These are phyloP conservation scores for Penicillium flavigenum DNA, from an alignment of 495 filamentous ascomycete species.

Conservation along the genomic window DNA sequence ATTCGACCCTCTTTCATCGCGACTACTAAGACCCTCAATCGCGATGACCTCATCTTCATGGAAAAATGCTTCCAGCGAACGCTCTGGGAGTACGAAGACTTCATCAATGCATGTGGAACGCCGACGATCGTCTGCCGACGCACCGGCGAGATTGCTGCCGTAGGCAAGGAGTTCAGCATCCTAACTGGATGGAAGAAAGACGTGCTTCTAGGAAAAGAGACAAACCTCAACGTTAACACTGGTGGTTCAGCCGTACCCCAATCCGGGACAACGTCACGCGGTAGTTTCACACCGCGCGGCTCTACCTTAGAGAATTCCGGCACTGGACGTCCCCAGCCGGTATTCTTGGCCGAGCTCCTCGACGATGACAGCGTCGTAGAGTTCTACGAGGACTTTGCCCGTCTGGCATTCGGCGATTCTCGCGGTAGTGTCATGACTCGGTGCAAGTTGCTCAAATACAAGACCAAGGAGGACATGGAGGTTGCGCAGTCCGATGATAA, in stretches of 20 bases:
- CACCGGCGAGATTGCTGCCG: conserved; percentile 87
- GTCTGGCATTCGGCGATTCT: conserved; percentile 85
- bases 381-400: conserved; percentile 95
- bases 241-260: conserved; percentile 39
- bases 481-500: conserved; percentile 42
- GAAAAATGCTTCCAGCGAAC: conserved; percentile 95
- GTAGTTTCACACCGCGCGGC: conserved; percentile 52
- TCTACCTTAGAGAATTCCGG: conserved; percentile 27
- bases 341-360: conserved; percentile 87
- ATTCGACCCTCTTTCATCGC: conserved; percentile 93
- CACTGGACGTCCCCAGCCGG: conserved; percentile 59
- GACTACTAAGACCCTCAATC: conserved; percentile 76
- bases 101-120: conserved; percentile 80
- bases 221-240: conserved; percentile 86
- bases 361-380: conserved; percentile 91
- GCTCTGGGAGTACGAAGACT: conserved; percentile 87
- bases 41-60: conserved; percentile 91
- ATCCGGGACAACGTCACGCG: conserved; percentile 39
- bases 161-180: conserved; percentile 92
- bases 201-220: conserved; percentile 80
- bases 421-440: conserved; percentile 76
- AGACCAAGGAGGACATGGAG: conserved; percentile 65
- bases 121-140: conserved; percentile 89
- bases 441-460: conserved; percentile 89
- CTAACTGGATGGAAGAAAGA: conserved; percentile 94